Conservation (phyloP, 1,284 basidiomycete species). For the Ganoderma boninense region DNA sequence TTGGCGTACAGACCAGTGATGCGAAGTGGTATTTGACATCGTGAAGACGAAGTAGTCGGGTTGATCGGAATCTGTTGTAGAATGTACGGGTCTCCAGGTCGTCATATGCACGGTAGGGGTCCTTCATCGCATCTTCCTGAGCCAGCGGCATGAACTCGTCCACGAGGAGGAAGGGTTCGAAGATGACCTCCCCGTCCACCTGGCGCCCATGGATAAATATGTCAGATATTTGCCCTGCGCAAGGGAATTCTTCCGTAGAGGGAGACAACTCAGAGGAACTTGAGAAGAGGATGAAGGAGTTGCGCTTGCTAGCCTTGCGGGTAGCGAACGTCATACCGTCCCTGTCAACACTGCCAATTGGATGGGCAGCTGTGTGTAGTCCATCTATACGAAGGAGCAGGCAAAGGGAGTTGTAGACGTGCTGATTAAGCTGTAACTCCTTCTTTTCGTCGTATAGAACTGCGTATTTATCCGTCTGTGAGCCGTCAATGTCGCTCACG, state of each 20-base stretch:
- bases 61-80: neutral
- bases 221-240: slow-evolving; percentile 12
- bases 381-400: neutral
- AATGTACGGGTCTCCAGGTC: neutral
- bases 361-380: no score
- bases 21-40: neutral
- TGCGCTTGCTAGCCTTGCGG: neutral
- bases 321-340: neutral
- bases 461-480: neutral
- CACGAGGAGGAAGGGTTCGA: slow-evolving; percentile 16
- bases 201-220: slow-evolving; percentile 11
- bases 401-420: neutral
- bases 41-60: neutral
- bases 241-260: no score
- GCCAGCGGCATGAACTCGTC: neutral
- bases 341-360: neutral
- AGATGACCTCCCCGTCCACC: neutral
- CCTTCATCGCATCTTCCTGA: neutral
- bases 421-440: neutral
- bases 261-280: neutral
- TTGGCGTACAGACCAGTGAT: neutral
- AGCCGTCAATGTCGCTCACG: no score
- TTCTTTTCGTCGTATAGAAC: neutral
- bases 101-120: slow-evolving; percentile 12
- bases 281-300: slow-evolving; percentile 13